These are phyloP conservation scores for Aspergillus novofumigatus DNA, from an alignment of 2,329 filamentous ascomycete genomes.

Conservation along the genomic window DNA sequence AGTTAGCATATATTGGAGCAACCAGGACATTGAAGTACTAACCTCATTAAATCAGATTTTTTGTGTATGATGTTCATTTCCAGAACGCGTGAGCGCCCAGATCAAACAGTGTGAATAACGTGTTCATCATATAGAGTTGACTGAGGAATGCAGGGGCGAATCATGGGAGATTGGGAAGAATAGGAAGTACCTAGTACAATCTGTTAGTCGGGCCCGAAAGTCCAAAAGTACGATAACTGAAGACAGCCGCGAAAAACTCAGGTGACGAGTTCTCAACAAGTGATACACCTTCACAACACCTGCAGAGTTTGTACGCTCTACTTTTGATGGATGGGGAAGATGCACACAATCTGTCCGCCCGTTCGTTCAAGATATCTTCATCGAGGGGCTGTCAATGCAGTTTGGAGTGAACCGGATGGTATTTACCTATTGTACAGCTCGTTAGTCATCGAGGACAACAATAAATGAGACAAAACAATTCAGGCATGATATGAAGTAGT, in stretches of 20 bases:
- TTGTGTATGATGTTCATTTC: constrained; percentile 59
- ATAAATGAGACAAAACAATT: constrained; percentile 14
- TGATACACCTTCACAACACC: constrained; percentile 50
- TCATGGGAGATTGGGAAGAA: constrained; percentile 9
- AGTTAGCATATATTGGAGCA: constrained; percentile 27
- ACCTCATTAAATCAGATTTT: constrained; percentile 72
- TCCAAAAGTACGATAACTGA: constrained; percentile 15
- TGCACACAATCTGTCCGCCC: constrained; percentile 63
- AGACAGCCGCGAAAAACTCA: constrained; percentile 44
- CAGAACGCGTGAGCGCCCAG: constrained; percentile 48
- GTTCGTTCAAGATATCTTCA: constrained; percentile 66
- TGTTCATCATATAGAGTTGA: constrained; percentile 58
- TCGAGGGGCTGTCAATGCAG: constrained; percentile 27
- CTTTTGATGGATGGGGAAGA: constrained; percentile 49
- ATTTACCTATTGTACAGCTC: constrained; percentile 31
- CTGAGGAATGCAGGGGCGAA: constrained; percentile 17
- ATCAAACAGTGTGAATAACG: constrained; percentile 69
- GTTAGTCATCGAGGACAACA: constrained; percentile 27
- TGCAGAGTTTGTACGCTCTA: constrained; percentile 63
- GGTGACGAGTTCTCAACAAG: constrained; percentile 68
- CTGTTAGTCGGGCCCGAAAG: constrained; percentile 17
- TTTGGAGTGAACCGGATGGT: constrained; percentile 14
- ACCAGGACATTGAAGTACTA: constrained; percentile 17
- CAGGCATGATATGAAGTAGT: constrained; percentile 29
- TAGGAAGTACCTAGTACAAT: constrained; percentile 24